phyloP scores from a whole-genome alignment of 257 asterid species.

The Solanum neorickii region DNA sequence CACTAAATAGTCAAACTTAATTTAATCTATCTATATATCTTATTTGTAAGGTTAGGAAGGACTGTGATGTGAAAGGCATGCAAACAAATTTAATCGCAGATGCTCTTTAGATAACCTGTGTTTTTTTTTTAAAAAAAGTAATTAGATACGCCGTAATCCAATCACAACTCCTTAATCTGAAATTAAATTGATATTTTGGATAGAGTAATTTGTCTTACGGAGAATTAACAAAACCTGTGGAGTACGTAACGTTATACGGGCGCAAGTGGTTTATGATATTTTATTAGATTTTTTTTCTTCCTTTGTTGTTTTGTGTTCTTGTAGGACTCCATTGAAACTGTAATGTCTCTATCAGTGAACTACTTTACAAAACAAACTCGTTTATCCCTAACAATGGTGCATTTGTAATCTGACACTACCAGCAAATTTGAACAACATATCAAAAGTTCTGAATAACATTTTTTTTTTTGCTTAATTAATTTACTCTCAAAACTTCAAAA shows the following conservation, averaged over 20 bases:
- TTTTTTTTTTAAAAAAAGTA: too few relatives aligned
- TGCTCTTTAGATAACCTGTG: not conserved
- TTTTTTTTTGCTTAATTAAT: not conserved
- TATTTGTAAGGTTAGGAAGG: not conserved
- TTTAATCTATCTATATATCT: not conserved
- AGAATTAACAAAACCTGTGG: not conserved
- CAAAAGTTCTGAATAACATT: not conserved
- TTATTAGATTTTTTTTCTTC: not conserved
- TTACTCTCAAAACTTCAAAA: not conserved
- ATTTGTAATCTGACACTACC: not conserved
- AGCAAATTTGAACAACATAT: not conserved
- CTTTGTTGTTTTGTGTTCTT: not conserved
- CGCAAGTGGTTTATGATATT: not conserved
- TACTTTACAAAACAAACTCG: not conserved
- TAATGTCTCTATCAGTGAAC: not conserved
- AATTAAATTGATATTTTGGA: not conserved
- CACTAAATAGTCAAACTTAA: not conserved
- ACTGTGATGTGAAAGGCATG: not conserved
- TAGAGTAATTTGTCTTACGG: not conserved
- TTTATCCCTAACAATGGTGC: not conserved
- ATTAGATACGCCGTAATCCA: not conserved
- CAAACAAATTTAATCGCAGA: not conserved
- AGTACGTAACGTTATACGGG: not conserved
- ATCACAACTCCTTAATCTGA: not conserved
- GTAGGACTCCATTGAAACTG: not conserved